A percentile compares a stretch with the other conserved stretches of the same genome.
These are phyloP conservation scores for Berkeleyomyces rouxiae DNA, from an alignment of 2,329 filamentous ascomycete species.

Conservation along the genomic window DNA sequence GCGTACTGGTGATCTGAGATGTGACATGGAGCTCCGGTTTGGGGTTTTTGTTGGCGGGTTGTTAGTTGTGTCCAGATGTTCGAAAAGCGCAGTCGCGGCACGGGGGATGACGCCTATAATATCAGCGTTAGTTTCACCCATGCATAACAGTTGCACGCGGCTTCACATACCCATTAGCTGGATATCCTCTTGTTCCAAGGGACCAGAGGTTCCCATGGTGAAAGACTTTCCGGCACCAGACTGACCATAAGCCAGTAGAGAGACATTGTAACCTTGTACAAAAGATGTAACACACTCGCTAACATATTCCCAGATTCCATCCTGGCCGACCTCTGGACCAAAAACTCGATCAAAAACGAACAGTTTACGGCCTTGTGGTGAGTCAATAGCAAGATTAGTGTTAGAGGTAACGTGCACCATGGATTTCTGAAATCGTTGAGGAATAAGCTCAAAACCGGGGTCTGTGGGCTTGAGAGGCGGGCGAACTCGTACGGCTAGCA, in stretches of 20 bases:
- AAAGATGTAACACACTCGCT: slow-evolving; percentile 81
- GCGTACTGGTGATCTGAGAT: slow-evolving; percentile 61
- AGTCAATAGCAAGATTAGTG: slow-evolving; percentile 76
- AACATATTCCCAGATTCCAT: slow-evolving; percentile 88
- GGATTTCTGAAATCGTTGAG: slow-evolving; percentile 81
- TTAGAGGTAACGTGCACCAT: slow-evolving; percentile 81
- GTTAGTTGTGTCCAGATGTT: slow-evolving; percentile 53
- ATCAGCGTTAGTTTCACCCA: slow-evolving; percentile 2
- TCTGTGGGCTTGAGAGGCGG: slow-evolving; percentile 70
- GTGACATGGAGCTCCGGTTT: slow-evolving; percentile 54
- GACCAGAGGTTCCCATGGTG: slow-evolving; percentile 93
- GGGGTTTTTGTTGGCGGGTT: slow-evolving; percentile 30
- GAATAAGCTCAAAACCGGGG: slow-evolving; percentile 86
- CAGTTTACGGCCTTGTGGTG: slow-evolving; percentile 79
- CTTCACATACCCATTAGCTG: slow-evolving; percentile 57
- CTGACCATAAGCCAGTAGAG: slow-evolving; percentile 88
- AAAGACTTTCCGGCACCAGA: slow-evolving; percentile 96
- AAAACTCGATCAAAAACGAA: slow-evolving; percentile 98
- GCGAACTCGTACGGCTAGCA: slow-evolving; percentile 72
- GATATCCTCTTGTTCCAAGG: slow-evolving; percentile 53
- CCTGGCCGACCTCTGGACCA: slow-evolving; percentile 62
- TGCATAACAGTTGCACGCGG: background rate
- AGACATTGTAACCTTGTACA: slow-evolving; percentile 95
- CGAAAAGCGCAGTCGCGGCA: slow-evolving; percentile 72
- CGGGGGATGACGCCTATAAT: slow-evolving; percentile 77